Percentiles rank a stretch among this genome's conserved stretches.
These are phyloP conservation scores for Sporothrix inflata DNA, from an alignment of 2,329 filamentous ascomycete genomes.

Conservation along the genomic window DNA sequence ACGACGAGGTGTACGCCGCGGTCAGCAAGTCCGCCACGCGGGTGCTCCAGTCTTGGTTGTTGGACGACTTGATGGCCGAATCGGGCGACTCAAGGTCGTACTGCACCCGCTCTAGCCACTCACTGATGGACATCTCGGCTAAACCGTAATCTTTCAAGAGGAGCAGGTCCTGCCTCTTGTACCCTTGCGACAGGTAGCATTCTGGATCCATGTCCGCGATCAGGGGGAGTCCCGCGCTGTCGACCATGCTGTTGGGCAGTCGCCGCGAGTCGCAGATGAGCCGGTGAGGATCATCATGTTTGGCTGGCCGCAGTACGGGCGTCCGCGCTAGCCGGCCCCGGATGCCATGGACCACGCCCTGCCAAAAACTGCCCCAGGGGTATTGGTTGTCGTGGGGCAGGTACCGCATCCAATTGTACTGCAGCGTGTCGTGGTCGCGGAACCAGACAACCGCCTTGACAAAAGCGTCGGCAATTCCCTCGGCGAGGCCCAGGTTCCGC, in stretches of 20 bases:
- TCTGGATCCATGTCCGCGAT: background rate
- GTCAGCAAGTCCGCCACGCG: too few relatives aligned
- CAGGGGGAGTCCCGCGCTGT: background rate
- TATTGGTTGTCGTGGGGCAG: conserved; percentile 7
- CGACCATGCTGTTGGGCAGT: background rate
- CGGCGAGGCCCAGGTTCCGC: conserved; percentile 45
- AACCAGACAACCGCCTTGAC: conserved; percentile 45
- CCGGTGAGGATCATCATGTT: background rate
- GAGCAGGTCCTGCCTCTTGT: background rate
- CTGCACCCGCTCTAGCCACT: background rate
- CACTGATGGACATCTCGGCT: background rate
- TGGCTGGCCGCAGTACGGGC: background rate
- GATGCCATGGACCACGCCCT: background rate
- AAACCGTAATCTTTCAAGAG: background rate
- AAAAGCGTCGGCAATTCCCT: conserved; percentile 46
- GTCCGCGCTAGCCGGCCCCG: background rate
- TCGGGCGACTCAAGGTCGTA: background rate
- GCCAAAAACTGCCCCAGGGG: conserved; percentile 18
- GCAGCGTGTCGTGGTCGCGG: conserved; percentile 43
- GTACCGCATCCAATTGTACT: conserved; percentile 52
- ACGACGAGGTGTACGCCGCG: too few relatives aligned
- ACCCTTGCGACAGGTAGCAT: background rate
- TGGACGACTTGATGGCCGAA: background rate
- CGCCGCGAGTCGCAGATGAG: background rate
- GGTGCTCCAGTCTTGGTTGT: background rate